Evolutionary conservation across 2,329 filamentous ascomycete genomes (phyloP).

Genomic region (Cladosporium velox): DNA sequence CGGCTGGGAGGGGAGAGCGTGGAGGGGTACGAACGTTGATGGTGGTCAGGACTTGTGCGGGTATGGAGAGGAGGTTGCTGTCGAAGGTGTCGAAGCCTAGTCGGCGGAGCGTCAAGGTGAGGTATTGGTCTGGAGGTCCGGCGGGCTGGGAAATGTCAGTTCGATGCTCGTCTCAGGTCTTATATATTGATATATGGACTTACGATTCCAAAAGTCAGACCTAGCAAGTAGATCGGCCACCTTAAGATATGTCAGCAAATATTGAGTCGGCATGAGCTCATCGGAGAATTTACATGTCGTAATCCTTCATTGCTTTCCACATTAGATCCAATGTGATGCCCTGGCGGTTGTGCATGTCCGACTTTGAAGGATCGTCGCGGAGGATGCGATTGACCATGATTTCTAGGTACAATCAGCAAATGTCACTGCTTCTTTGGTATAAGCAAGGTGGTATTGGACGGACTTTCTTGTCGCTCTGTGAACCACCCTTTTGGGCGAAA

Average conservation of each 20-base stretch:
- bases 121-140: conserved; percentile 52
- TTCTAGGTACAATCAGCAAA: conserved; percentile 29
- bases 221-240: neutral
- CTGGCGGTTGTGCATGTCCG: conserved; percentile 63
- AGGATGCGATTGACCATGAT: conserved; percentile 65
- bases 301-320: conserved; percentile 46
- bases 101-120: conserved; percentile 59
- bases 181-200: neutral
- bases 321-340: conserved; percentile 52
- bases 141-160: conserved; percentile 56
- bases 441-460: neutral
- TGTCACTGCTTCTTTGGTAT: neutral
- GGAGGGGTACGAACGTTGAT: neutral
- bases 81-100: conserved; percentile 63
- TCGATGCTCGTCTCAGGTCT: conserved; percentile 51
- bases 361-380: conserved; percentile 58
- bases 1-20: neutral
- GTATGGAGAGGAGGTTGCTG: conserved; percentile 65
- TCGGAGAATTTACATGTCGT: conserved; percentile 12
- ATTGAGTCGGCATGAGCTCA: neutral
- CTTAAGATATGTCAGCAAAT: neutral
- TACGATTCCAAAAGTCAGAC: neutral
- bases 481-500: conserved; percentile 69
- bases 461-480: conserved; percentile 61
- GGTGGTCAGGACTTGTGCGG: conserved; percentile 30